These are phyloP conservation scores for Neurospora sp. DNA, from an alignment of 2,329 filamentous ascomycete species.

Conservation along the genomic window DNA sequence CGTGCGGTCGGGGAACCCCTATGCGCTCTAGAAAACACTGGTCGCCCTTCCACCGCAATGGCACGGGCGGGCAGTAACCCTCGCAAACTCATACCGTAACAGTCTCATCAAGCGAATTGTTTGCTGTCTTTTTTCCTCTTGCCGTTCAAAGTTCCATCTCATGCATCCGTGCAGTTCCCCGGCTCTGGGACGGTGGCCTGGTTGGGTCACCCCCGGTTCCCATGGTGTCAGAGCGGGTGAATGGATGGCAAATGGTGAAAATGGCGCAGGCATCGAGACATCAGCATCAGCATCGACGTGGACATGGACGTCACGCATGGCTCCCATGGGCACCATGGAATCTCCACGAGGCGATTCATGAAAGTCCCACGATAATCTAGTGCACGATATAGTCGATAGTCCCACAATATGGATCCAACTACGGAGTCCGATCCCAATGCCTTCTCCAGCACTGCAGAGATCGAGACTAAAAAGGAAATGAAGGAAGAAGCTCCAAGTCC, in stretches of 20 bases:
- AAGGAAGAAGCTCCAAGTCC: background rate
- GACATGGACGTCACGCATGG: background rate
- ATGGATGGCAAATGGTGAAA: background rate
- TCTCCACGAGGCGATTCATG: background rate
- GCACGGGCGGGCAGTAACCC: background rate
- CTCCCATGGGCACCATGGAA: background rate
- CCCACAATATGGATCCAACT: background rate
- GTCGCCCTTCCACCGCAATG: background rate
- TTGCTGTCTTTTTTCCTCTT: background rate
- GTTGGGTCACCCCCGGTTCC: background rate
- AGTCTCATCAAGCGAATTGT: background rate
- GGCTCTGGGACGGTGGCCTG: conserved; percentile 7
- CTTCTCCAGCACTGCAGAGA: background rate
- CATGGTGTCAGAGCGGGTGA: background rate
- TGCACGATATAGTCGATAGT: background rate
- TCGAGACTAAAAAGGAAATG: background rate
- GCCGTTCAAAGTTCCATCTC: background rate
- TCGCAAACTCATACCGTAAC: background rate
- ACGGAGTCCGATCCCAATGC: background rate
- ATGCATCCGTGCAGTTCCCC: background rate
- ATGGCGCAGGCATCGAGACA: background rate
- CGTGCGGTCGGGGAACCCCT: background rate
- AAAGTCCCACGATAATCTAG: background rate
- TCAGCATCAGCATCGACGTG: background rate
- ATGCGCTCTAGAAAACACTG: background rate